phyloP scores from a whole-genome alignment of 306 rosid genomes.

The Cyamopsis tetragonoloba region DNA sequence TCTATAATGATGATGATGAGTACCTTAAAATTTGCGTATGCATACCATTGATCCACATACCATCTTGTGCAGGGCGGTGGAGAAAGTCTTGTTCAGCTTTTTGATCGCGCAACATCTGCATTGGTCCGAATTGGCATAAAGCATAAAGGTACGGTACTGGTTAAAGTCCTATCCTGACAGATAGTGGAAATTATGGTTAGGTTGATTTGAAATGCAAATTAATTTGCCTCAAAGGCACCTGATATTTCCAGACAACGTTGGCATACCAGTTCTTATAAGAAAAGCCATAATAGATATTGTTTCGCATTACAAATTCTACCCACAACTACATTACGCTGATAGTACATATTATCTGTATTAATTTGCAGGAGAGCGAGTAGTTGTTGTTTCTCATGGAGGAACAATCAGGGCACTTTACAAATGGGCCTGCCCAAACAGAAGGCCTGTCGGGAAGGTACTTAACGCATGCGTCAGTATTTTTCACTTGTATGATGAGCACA shows the following conservation, averaged over 20 bases:
- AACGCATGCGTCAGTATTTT: slow-evolving; percentile 70
- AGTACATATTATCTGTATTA: slow-evolving; percentile 15
- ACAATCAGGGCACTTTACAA: slow-evolving; percentile 54
- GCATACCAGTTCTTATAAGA: background rate
- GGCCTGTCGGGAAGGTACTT: slow-evolving; percentile 46
- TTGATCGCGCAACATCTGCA: slow-evolving; percentile 66
- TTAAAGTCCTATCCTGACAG: background rate
- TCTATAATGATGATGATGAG: background rate
- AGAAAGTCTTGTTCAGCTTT: slow-evolving; percentile 80
- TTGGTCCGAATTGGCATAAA: slow-evolving; percentile 58
- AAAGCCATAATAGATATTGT: background rate
- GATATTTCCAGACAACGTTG: background rate
- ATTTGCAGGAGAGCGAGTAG: slow-evolving; percentile 66
- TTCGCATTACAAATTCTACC: background rate
- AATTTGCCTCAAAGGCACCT: background rate
- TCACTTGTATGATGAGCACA: slow-evolving; percentile 55
- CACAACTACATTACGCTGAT: slow-evolving; percentile 6
- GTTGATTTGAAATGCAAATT: slow-evolving; percentile 10
- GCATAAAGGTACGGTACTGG: slow-evolving; percentile 57
- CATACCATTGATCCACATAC: slow-evolving; percentile 23
- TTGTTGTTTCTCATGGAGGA: slow-evolving; percentile 75
- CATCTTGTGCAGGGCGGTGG: slow-evolving; percentile 78
- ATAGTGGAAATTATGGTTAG: slow-evolving; percentile 2
- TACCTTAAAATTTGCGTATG: slow-evolving; percentile 7
- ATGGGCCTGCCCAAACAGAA: slow-evolving; percentile 47